Evolutionary conservation across 306 rosid genomes (phyloP), one percentile per base, ranked within the genome.

Genomic region (Ziziphus jujuba): DNA sequence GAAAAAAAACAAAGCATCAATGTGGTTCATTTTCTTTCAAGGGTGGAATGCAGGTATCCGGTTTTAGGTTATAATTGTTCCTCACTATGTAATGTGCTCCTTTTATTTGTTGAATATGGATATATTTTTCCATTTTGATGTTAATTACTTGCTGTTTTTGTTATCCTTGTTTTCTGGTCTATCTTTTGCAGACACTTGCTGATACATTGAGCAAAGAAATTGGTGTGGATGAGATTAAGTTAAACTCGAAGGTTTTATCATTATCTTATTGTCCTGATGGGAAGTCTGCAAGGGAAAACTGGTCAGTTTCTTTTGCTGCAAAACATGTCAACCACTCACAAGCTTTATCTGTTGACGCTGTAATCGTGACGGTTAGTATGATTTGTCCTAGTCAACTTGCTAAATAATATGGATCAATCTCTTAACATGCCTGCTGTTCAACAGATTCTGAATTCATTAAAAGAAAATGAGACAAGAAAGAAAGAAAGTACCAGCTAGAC

Each of bases 41-140:
- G 44, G 91, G 95, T 76, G 98, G 98, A 65, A 92, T 92, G 98
- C 97, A 90, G 97, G 98, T 90, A 74, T 63, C 33, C 44, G 21
- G 8, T 34, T 14, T 60, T 43, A 21, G 47, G 40, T 19, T 63
- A 63, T 67, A 43, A 66, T 73, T 59, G 67, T 59, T 67, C 61
- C 54, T 72, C 58, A 70, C 53, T 62, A 53, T 63, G 56, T 28
- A 59, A 28, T 28, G 52, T 65, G 67, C 55, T 57, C 43, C 36
- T 70, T 3, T 7, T 35, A 23, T 43, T 38, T 57, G 50, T 50
- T 25, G 20, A 22, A 54, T 57, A 40, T 9, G 49, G 25, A 47
- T 59, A 19, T 17, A 47, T 23, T 67, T 24, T 40, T 65, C 44
- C 63, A 34, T 56, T 11, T 49, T 43, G 22, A 73, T 63, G 48